phyloP scores from a whole-genome alignment of 2,329 filamentous ascomycete genomes.

The Alternaria consortialis region DNA sequence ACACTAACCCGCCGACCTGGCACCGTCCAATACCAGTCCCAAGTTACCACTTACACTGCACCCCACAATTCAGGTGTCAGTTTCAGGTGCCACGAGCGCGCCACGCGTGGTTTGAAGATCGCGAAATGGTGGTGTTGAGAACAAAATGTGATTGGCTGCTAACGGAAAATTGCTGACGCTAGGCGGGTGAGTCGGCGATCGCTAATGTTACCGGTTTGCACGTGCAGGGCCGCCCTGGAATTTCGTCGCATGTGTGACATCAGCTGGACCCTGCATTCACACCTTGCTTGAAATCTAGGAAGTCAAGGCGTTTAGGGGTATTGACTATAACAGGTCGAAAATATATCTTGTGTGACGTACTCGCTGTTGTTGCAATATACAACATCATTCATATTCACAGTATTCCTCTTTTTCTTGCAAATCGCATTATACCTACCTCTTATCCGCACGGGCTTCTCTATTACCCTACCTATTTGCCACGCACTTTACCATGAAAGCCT shows the following conservation, averaged over 20 bases:
- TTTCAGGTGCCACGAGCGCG: constrained; percentile 25
- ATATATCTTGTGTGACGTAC: constrained; percentile 20
- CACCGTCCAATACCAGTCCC: constrained; percentile 15
- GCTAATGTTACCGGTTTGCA: constrained; percentile 27
- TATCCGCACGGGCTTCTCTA: background rate
- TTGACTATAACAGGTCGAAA: constrained; percentile 28
- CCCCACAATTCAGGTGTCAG: constrained; percentile 10
- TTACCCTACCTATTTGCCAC: background rate
- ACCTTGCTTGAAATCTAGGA: constrained; percentile 17
- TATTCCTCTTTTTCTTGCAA: background rate
- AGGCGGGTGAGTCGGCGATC: constrained; percentile 20
- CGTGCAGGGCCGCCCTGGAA: constrained; percentile 7
- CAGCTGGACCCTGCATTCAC: constrained; percentile 39
- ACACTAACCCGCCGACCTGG: constrained; percentile 6
- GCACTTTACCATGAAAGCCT: constrained; percentile 30
- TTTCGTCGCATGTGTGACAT: constrained; percentile 43
- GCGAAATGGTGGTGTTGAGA: constrained; percentile 27
- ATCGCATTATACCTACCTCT: background rate
- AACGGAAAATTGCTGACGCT: constrained; percentile 24
- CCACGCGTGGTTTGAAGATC: constrained; percentile 29
- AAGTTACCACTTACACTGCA: constrained; percentile 4
- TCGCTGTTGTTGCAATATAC: background rate
- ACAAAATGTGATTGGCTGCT: constrained; percentile 26
- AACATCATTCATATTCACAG: background rate
- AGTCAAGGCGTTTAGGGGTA: constrained; percentile 12